Evolutionary conservation across 2,329 filamentous ascomycete species (phyloP).

Genomic region (Elsinoe ampelina): DNA sequence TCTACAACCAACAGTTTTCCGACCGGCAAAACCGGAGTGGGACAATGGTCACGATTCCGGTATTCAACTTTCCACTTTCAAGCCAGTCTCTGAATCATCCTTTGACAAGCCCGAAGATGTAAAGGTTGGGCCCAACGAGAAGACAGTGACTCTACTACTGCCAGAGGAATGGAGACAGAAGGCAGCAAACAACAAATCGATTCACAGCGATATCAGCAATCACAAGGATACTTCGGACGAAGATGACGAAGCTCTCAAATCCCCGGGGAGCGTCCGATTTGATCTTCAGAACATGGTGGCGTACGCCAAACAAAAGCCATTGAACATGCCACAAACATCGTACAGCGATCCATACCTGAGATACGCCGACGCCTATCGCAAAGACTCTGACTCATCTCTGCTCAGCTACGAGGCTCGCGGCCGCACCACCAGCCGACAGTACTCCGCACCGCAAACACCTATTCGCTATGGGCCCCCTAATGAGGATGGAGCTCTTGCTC

Average conservation of each 20-base stretch:
- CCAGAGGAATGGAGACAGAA: slow-evolving; percentile 26
- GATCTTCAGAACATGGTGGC: background rate
- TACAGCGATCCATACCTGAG: background rate
- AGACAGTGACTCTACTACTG: slow-evolving; percentile 18
- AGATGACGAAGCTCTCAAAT: slow-evolving; percentile 11
- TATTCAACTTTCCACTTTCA: background rate
- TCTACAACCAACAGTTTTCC: slow-evolving; percentile 20
- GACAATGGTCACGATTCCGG: background rate
- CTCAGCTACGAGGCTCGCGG: slow-evolving; percentile 18
- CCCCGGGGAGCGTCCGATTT: background rate
- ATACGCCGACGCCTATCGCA: slow-evolving; percentile 1
- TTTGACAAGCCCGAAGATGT: slow-evolving; percentile 18
- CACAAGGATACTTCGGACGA: slow-evolving; percentile 5
- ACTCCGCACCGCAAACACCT: background rate
- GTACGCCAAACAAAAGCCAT: background rate
- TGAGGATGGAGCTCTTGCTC: background rate
- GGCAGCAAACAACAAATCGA: slow-evolving; percentile 16
- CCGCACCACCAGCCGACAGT: slow-evolving; percentile 13
- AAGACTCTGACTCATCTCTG: slow-evolving; percentile 11
- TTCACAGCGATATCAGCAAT: slow-evolving; percentile 12
- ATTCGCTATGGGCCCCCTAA: background rate
- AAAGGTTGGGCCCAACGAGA: slow-evolving; percentile 14
- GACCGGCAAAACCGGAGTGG: background rate
- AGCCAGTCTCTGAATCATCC: background rate
- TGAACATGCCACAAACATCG: background rate